A percentile compares a stretch with the other conserved stretches of the same genome.
phyloP scores from a whole-genome alignment of 257 asterid species.

The Solanum ossicruentum region DNA sequence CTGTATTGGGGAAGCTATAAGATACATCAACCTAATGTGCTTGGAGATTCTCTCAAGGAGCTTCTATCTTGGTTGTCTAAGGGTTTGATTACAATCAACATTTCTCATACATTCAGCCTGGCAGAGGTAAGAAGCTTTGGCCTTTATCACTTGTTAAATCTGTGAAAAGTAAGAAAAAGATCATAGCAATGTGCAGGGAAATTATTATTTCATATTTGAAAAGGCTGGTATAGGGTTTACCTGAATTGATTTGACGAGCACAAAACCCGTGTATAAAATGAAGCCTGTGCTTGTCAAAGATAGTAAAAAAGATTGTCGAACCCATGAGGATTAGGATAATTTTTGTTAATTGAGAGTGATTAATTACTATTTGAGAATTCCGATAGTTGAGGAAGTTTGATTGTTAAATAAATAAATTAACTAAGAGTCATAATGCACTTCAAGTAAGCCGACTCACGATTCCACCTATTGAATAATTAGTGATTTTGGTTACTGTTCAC shows the following conservation, averaged over 20 bases:
- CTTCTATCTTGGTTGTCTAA: slow-evolving; percentile 69
- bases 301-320: background rate
- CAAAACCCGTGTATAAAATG: background rate
- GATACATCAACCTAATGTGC: slow-evolving; percentile 50
- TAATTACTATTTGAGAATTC: background rate
- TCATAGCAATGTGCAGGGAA: background rate
- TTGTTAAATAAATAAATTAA: background rate
- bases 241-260: background rate
- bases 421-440: background rate
- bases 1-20: slow-evolving; percentile 90
- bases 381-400: background rate
- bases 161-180: background rate
- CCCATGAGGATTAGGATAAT: background rate
- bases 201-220: background rate
- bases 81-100: slow-evolving; percentile 57
- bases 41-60: slow-evolving; percentile 74
- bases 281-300: background rate
- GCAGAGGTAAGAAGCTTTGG: slow-evolving; percentile 43
- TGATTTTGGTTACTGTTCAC: background rate
- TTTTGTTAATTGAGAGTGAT: background rate
- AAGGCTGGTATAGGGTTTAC: background rate
- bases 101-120: slow-evolving; percentile 59
- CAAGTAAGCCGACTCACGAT: background rate
- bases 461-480: background rate
- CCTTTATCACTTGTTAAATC: background rate